These are phyloP conservation scores for Nicotiana rustica DNA, from an alignment of 305 asterid genomes.

Conservation along the genomic window DNA sequence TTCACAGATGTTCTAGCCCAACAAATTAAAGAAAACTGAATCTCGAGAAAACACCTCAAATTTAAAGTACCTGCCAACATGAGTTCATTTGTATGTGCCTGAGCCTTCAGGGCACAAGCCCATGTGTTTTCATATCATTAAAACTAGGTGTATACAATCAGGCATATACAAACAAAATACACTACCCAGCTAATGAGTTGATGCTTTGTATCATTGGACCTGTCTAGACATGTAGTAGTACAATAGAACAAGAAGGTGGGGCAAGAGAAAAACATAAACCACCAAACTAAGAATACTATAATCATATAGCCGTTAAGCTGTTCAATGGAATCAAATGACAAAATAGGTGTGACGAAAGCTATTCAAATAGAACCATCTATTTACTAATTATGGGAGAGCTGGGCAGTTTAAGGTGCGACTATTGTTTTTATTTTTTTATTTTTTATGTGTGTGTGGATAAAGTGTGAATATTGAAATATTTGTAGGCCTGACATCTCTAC, in stretches of 20 bases:
- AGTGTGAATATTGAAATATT: background rate
- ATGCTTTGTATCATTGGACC: background rate
- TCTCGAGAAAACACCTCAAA: background rate
- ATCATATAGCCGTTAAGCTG: background rate
- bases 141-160: background rate
- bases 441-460: background rate
- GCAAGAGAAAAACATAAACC: slow-evolving; percentile 27
- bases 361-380: background rate
- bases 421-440: background rate
- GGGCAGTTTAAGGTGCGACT: background rate
- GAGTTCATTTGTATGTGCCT: background rate
- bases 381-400: background rate
- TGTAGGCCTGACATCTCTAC: background rate
- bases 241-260: background rate
- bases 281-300: background rate
- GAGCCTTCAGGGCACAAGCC: slow-evolving; percentile 5
- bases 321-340: slow-evolving; percentile 16
- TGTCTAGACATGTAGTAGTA: slow-evolving; percentile 17
- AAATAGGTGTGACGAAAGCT: background rate
- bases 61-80: background rate
- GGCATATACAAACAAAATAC: slow-evolving; percentile 12
- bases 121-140: background rate
- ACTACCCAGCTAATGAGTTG: background rate
- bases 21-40: slow-evolving; percentile 17
- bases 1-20: background rate